These are phyloP conservation scores for Nakazawaea siamensis DNA, from an alignment of 805 yeast species.

Conservation along the genomic window DNA sequence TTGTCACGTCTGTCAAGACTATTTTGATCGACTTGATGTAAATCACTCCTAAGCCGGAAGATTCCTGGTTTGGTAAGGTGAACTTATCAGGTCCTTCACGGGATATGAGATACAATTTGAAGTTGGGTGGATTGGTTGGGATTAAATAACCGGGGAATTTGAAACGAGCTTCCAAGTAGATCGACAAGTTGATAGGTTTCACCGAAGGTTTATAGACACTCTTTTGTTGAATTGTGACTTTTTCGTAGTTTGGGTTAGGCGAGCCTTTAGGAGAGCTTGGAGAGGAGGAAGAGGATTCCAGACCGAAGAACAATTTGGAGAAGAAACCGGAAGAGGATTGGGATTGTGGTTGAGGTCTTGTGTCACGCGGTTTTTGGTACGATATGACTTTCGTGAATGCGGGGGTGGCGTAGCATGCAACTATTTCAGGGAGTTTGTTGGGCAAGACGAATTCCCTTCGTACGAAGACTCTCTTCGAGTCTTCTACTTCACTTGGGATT, in stretches of 20 bases:
- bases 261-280: conserved; percentile 8
- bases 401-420: conserved; percentile 24
- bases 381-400: conserved; percentile 15
- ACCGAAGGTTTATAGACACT: conserved; percentile 16
- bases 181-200: conserved; percentile 27
- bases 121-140: conserved; percentile 28
- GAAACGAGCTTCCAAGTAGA: conserved; percentile 40
- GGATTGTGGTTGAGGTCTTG: background rate
- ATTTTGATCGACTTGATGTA: conserved; percentile 33
- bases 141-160: conserved; percentile 37
- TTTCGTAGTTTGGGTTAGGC: conserved; percentile 11
- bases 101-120: conserved; percentile 17
- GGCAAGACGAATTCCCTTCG: conserved; percentile 31
- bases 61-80: conserved; percentile 28
- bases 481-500: conserved; percentile 18
- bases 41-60: conserved; percentile 38
- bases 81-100: conserved; percentile 15
- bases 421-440: conserved; percentile 34
- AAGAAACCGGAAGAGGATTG: conserved; percentile 26
- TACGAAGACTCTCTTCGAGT: conserved; percentile 33
- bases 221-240: background rate
- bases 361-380: conserved; percentile 9
- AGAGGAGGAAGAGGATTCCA: conserved; percentile 14
- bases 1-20: conserved; percentile 20
- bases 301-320: conserved; percentile 18